phyloP scores from a whole-genome alignment of 2,329 filamentous ascomycete genomes.

The Colletotrichum karsti region DNA sequence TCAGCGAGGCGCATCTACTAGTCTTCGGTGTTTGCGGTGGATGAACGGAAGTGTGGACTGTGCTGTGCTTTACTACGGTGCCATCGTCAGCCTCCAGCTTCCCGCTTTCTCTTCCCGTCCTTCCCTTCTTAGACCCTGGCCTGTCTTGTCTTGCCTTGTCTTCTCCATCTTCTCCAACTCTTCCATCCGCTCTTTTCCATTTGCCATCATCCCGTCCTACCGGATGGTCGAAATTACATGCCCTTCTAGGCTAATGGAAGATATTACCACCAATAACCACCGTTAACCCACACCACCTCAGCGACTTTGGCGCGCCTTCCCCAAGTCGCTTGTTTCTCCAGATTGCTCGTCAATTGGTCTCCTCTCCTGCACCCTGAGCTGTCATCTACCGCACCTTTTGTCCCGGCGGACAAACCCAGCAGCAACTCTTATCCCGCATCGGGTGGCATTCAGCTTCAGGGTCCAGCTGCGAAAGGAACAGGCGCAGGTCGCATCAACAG shows the following conservation, averaged over 20 bases:
- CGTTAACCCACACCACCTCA: neutral
- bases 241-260: neutral
- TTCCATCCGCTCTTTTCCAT: neutral
- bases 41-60: too few species aligned
- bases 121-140: neutral
- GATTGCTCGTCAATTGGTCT: neutral
- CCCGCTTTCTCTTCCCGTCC: neutral
- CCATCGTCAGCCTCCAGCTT: neutral
- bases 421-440: constrained; percentile 1
- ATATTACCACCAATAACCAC: constrained; percentile 26
- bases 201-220: neutral
- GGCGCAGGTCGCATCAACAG: constrained; percentile 13
- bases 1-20: neutral
- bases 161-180: neutral
- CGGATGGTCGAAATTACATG: neutral
- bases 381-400: neutral
- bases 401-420: constrained; percentile 2
- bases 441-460: constrained; percentile 12
- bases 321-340: constrained; percentile 15
- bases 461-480: constrained; percentile 18
- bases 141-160: too few species aligned
- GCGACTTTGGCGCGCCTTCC: constrained; percentile 4
- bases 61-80: too few species aligned
- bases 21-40: neutral
- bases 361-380: constrained; percentile 19